Evolutionary conservation across 345 rosid genomes (phyloP), one percentile per base, ranked within the genome.

Genomic region (Eucalyptus guilfoylei): DNA sequence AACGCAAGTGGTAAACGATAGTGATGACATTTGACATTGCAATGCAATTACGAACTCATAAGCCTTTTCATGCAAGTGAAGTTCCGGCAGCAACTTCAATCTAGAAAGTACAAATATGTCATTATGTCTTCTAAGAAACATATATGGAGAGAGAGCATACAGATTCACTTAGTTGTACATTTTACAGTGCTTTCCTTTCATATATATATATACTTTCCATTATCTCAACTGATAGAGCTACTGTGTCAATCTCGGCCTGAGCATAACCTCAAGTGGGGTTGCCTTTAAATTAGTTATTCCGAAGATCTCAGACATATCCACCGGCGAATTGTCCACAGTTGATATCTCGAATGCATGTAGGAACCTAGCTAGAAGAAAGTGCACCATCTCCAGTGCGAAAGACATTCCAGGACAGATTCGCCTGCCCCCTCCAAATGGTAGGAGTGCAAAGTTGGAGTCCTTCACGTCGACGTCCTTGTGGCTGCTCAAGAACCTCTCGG

Each of bases 341-440:
- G 88, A 11, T 21, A 92, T 37, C n/a, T 93, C 90, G 17, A 92
- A 93, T 4, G 91, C 93, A 16, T 91, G 95, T 5, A 93, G 85
- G 17, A 93, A 86, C 44, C 80, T 83, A 4, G 94, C 95, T 44
- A 93, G 47, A 14, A 86, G 83, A 60, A 92, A 32, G 40, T 90
- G 92, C 24, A 91, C 55, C 89, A 89, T 87, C 32, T 86, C 90
- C 5, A 92, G 44, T 2, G 44, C 93, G 14, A 89, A 54, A 52
- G 69, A 21, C 14, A 88, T 72, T 11, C 93, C 94, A 3, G 93
- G 94, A 62, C 95, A 94, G 1, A 62, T 45, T 55, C 95, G 88
- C 67, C 95, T 90, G 4, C 95, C 94, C 9, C 89, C 49, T 44
- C 95, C 94, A 88, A 94, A 94, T 44, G 95, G 94, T 23, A 93